Percentiles rank a stretch among this genome's conserved stretches.
Conservation (phyloP, 2,329 filamentous ascomycete species). For the Arthrobotrys musiformis region DNA sequence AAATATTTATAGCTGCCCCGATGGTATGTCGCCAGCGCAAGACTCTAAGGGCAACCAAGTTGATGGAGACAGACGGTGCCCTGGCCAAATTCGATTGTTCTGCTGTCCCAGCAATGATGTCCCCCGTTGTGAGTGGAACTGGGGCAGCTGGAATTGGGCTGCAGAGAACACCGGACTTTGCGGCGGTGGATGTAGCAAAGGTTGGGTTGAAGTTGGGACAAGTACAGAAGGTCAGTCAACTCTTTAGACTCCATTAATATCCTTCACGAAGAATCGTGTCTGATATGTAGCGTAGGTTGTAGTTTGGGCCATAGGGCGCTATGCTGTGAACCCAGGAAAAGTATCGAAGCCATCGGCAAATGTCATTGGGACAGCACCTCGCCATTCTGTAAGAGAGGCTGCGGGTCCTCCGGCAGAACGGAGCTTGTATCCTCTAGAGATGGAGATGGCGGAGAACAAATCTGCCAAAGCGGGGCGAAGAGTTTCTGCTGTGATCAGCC, state of each 20-base stretch:
- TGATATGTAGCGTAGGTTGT: not conserved
- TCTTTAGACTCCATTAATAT: not conserved
- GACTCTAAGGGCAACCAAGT: slow-evolving; percentile 4
- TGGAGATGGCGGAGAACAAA: slow-evolving; percentile 9
- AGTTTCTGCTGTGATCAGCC: slow-evolving; percentile 18
- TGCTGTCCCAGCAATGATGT: slow-evolving; percentile 19
- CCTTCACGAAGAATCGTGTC: not conserved
- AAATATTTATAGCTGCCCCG: not conserved
- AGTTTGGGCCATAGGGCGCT: slow-evolving; percentile 7
- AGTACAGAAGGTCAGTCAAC: slow-evolving; percentile 6
- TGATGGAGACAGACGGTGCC: slow-evolving; percentile 5
- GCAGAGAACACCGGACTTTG: slow-evolving; percentile 12
- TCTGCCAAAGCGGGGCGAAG: not conserved
- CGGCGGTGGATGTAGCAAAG: not conserved
- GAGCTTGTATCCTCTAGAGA: slow-evolving; percentile 6
- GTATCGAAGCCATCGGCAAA: slow-evolving; percentile 8
- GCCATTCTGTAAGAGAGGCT: slow-evolving; percentile 7
- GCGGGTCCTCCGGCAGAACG: slow-evolving; percentile 8
- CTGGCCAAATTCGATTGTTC: not conserved
- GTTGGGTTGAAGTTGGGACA: slow-evolving; percentile 14
- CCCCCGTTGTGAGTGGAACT: slow-evolving; percentile 16
- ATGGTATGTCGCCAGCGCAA: slow-evolving; percentile 15
- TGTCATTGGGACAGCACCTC: slow-evolving; percentile 12
- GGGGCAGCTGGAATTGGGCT: slow-evolving; percentile 14
- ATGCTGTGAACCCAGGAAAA: slow-evolving; percentile 5